Evolutionary conservation across 495 filamentous ascomycete genomes (phyloP).

Genomic region (Penicillium canariense): DNA sequence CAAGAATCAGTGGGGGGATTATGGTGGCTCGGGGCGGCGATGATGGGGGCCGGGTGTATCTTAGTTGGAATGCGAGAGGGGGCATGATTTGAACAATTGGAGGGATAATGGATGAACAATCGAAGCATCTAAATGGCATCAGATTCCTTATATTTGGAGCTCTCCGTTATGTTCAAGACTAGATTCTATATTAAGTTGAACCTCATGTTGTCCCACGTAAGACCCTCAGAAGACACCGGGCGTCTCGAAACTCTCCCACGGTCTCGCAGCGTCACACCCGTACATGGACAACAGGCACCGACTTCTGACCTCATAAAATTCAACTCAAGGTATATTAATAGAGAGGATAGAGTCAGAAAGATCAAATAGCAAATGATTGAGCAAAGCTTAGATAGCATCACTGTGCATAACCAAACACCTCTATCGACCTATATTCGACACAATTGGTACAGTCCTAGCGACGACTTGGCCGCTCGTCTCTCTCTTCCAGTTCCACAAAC

Average conservation of each 20-base stretch:
- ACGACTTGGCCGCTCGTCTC: conserved; percentile 23
- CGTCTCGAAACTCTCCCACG: not conserved
- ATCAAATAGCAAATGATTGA: not conserved
- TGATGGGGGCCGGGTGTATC: conserved; percentile 88
- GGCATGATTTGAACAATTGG: conserved; percentile 11
- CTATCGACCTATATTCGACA: conserved; percentile 17
- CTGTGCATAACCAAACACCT: conserved; percentile 13
- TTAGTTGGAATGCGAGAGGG: conserved; percentile 83
- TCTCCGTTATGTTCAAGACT: not conserved
- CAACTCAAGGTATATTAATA: not conserved
- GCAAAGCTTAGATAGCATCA: not conserved
- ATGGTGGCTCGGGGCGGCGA: conserved; percentile 84
- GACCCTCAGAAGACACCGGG: not conserved
- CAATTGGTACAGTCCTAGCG: conserved; percentile 8
- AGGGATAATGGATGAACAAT: not conserved
- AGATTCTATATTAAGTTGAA: not conserved
- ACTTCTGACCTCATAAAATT: not conserved
- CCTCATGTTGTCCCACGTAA: not conserved
- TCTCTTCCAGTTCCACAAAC: conserved; percentile 61
- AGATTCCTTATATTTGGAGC: not conserved
- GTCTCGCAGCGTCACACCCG: too few relatives aligned
- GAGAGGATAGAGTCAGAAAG: not conserved
- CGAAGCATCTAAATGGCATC: not conserved
- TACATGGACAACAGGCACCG: not conserved
- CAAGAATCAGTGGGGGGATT: conserved; percentile 66